Percentiles rank a stretch among this genome's conserved stretches.
Evolutionary conservation across 139 green algal genomes (phyloP).

Genomic region (Raphidocelis subcapitata): DNA sequence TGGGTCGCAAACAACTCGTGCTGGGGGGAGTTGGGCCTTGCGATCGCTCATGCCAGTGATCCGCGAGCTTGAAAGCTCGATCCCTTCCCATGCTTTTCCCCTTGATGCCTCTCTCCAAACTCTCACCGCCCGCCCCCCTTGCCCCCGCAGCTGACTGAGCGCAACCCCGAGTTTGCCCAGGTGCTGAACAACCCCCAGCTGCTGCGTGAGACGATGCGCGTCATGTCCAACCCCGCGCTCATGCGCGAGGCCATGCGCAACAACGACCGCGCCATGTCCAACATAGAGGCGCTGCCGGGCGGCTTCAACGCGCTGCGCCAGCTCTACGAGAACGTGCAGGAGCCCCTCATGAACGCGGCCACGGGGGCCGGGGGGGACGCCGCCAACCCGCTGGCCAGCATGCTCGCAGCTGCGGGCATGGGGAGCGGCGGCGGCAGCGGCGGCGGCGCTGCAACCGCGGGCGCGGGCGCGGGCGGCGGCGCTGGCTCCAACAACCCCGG

Average conservation of each 20-base stretch:
- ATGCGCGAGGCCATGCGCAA: slow-evolving; percentile 94
- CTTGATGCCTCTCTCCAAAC: too few species aligned
- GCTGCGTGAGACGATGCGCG: slow-evolving; percentile 78
- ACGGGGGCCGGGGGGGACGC: slow-evolving; percentile 25
- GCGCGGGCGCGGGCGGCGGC: slow-evolving; percentile 18
- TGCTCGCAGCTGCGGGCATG: slow-evolving; percentile 15
- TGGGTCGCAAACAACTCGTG: too few species aligned
- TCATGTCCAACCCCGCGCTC: slow-evolving; percentile 86
- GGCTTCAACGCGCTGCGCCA: slow-evolving; percentile 94
- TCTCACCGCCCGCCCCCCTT: too few species aligned
- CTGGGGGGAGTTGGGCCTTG: too few species aligned
- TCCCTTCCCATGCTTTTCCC: too few species aligned
- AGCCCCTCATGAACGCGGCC: slow-evolving; percentile 81
- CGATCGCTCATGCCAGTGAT: too few species aligned
- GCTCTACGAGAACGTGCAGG: slow-evolving; percentile 87
- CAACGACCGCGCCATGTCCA: slow-evolving; percentile 83
- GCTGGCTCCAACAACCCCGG: slow-evolving; percentile 13
- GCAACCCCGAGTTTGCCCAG: slow-evolving; percentile 89
- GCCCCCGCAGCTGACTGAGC: slow-evolving; percentile 71
- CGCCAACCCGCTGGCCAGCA: slow-evolving; percentile 61
- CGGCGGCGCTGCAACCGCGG: not conserved
- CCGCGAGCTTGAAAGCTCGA: too few species aligned
- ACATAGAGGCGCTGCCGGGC: slow-evolving; percentile 93
- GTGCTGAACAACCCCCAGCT: slow-evolving; percentile 88
- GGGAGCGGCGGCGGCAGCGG: not conserved